Percentiles rank a stretch among this genome's conserved stretches.
These are phyloP conservation scores for Monosporozyma siamensis DNA, from an alignment of 805 yeast species.

Conservation along the genomic window DNA sequence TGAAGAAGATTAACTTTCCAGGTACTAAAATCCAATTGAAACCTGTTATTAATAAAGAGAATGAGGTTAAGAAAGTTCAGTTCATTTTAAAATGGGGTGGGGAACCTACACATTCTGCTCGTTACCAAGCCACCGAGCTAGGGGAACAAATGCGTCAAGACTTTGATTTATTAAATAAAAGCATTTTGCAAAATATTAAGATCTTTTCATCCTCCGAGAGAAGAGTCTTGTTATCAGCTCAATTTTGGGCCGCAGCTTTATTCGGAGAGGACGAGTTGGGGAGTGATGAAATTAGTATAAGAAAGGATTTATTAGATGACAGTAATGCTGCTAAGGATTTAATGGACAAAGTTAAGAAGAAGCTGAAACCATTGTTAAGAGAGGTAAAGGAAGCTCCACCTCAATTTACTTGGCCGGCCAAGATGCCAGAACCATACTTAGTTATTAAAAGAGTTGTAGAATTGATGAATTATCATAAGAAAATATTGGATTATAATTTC, in stretches of 20 bases:
- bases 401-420: slow-evolving; percentile 97
- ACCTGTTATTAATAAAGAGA: slow-evolving; percentile 64
- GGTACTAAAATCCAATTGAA: slow-evolving; percentile 95
- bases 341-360: slow-evolving; percentile 96
- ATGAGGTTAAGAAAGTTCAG: slow-evolving; percentile 87
- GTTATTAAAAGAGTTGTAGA: slow-evolving; percentile 93
- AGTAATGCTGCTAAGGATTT: slow-evolving; percentile 95
- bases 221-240: slow-evolving; percentile 88
- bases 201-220: slow-evolving; percentile 90
- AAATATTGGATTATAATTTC: slow-evolving; percentile 75
- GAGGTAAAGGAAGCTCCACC: slow-evolving; percentile 96
- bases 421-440: slow-evolving; percentile 93
- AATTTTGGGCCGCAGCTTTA: slow-evolving; percentile 69
- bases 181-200: slow-evolving; percentile 74
- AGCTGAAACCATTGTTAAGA: slow-evolving; percentile 84
- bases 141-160: slow-evolving; percentile 96
- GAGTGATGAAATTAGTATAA: slow-evolving; percentile 66
- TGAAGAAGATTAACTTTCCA: slow-evolving; percentile 80
- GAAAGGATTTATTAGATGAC: slow-evolving; percentile 90
- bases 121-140: slow-evolving; percentile 85
- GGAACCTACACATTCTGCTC: slow-evolving; percentile 96
- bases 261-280: slow-evolving; percentile 65
- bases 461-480: slow-evolving; percentile 83
- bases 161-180: slow-evolving; percentile 72
- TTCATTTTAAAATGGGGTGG: slow-evolving; percentile 98